phyloP scores from a whole-genome alignment of 495 filamentous ascomycete species.

The Xylaria telfairii region DNA sequence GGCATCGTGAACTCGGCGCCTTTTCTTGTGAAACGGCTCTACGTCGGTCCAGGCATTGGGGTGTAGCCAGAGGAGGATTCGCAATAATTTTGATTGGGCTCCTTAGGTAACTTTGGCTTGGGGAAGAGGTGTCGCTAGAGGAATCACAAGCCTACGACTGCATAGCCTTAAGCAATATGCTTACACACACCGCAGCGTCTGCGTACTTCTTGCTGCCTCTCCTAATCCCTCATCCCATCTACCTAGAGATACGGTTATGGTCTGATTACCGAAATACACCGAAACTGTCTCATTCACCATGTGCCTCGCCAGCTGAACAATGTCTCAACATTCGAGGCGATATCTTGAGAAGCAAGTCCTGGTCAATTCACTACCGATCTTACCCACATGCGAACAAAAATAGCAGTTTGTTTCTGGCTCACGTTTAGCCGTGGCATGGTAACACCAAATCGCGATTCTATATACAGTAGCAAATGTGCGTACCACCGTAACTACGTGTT shows the following conservation, averaged over 20 bases:
- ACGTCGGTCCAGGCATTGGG: neutral
- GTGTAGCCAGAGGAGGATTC: neutral
- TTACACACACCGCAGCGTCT: neutral
- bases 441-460: neutral
- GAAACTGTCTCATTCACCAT: neutral
- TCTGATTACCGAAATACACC: neutral
- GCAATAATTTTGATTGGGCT: neutral
- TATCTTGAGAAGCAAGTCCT: neutral
- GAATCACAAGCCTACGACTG: neutral
- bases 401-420: neutral
- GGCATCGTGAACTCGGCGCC: slow-evolving; percentile 8
- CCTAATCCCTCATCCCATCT: neutral
- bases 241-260: neutral
- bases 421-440: neutral
- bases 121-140: neutral
- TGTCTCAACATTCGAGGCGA: neutral
- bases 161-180: neutral
- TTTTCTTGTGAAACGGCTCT: neutral
- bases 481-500: neutral
- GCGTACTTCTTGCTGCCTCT: neutral
- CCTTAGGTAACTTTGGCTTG: neutral
- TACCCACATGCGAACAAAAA: neutral
- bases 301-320: neutral
- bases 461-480: neutral
- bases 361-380: neutral